These are phyloP conservation scores for Poronia punctata DNA, from an alignment of 495 filamentous ascomycete genomes.

Conservation along the genomic window DNA sequence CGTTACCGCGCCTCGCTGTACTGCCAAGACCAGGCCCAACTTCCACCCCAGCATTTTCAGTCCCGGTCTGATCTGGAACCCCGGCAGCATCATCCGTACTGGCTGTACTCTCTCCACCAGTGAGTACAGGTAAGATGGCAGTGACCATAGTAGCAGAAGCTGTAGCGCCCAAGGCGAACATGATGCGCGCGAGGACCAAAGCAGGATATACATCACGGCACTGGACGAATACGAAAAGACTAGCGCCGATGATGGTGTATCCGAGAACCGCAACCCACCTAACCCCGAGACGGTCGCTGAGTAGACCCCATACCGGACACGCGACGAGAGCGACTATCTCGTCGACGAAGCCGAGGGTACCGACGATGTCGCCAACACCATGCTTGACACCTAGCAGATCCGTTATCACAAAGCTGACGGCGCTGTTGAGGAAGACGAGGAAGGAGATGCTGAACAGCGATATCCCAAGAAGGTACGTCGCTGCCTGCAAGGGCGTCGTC, in stretches of 20 bases:
- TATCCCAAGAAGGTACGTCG: conserved; percentile 81
- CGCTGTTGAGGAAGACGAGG: conserved; percentile 93
- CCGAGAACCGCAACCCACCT: conserved; percentile 71
- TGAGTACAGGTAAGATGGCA: conserved; percentile 83
- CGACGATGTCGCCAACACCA: conserved; percentile 81
- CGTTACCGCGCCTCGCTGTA: not conserved
- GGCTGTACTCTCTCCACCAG: conserved; percentile 35
- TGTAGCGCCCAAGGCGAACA: conserved; percentile 86
- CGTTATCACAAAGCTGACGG: conserved; percentile 89
- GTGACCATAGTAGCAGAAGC: conserved; percentile 97
- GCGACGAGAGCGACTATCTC: conserved; percentile 86
- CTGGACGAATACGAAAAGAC: conserved; percentile 76
- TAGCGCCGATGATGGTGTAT: conserved; percentile 69
- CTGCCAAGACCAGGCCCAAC: not conserved
- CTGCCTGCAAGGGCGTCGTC: conserved; percentile 63
- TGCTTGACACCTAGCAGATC: conserved; percentile 72
- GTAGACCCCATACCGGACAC: conserved; percentile 83
- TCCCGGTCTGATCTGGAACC: not conserved
- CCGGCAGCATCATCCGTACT: conserved; percentile 15
- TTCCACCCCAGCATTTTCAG: conserved; percentile 7
- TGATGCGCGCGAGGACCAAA: conserved; percentile 72
- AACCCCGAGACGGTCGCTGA: conserved; percentile 86
- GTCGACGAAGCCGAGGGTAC: conserved; percentile 92
- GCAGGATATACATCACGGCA: conserved; percentile 83
- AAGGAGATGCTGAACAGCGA: conserved; percentile 95